Conservation (phyloP, 768 basidiomycete species). For the Amanita pallidorosea region DNA sequence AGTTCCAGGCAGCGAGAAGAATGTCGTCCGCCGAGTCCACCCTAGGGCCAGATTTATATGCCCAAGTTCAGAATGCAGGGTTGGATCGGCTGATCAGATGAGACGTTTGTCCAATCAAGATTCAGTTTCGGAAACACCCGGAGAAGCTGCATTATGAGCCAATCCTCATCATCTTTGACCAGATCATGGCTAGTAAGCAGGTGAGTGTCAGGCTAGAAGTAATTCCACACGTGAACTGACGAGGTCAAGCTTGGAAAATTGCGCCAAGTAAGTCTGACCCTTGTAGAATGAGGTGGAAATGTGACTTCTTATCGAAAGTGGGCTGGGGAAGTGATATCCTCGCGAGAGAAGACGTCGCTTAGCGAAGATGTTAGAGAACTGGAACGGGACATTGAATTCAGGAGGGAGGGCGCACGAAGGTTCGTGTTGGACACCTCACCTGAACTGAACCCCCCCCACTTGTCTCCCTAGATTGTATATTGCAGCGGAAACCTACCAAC, state of each 20-base stretch:
- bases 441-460: background rate
- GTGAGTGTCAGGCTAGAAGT: background rate
- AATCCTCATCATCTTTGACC: background rate
- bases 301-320: too few species aligned
- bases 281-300: constrained; percentile 40
- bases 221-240: background rate
- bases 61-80: too few species aligned
- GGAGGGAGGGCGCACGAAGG: constrained; percentile 65
- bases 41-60: too few species aligned
- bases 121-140: background rate
- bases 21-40: too few species aligned
- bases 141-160: background rate
- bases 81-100: too few species aligned
- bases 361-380: constrained; percentile 74
- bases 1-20: too few species aligned
- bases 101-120: background rate
- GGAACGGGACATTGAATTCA: constrained; percentile 75
- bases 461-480: constrained; percentile 43
- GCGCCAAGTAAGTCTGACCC: too few species aligned
- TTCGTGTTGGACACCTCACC: constrained; percentile 25
- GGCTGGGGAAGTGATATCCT: constrained; percentile 41
- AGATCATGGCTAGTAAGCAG: background rate
- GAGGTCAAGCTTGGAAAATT: constrained; percentile 27
- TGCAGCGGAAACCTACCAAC: constrained; percentile 64
- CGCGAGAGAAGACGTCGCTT: constrained; percentile 57